Conservation (phyloP, 1,284 basidiomycete genomes). For the Bondarzewia mesenterica region DNA sequence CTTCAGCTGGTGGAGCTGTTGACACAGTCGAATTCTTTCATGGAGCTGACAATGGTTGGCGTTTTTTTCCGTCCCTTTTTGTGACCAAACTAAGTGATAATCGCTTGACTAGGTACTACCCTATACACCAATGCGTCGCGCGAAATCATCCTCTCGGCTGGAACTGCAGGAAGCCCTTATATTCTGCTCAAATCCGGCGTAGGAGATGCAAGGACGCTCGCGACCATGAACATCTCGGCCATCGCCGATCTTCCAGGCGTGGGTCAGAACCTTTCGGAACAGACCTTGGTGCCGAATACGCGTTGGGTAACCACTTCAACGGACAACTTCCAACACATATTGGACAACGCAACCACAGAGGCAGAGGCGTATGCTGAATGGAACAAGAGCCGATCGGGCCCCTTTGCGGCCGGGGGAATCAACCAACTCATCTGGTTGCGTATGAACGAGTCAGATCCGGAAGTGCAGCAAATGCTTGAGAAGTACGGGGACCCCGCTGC, state of each 20-base stretch:
- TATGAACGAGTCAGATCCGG: too few species aligned
- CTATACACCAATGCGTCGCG: slow-evolving; percentile 15
- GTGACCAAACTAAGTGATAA: not conserved
- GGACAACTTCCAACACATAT: slow-evolving; percentile 17
- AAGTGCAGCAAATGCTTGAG: too few species aligned
- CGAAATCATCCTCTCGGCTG: slow-evolving; percentile 22
- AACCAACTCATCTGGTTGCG: too few species aligned
- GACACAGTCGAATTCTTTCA: slow-evolving; percentile 11
- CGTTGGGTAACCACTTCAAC: slow-evolving; percentile 23
- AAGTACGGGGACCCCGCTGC: too few species aligned
- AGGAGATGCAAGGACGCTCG: slow-evolving; percentile 24
- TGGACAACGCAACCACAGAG: slow-evolving; percentile 16
- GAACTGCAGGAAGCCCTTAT: slow-evolving; percentile 8
- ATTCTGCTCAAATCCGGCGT: slow-evolving; percentile 25
- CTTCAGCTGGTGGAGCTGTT: not conserved
- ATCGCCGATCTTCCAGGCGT: slow-evolving; percentile 26
- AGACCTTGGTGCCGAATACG: slow-evolving; percentile 20
- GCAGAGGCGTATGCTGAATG: too few species aligned
- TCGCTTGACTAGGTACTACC: slow-evolving; percentile 1
- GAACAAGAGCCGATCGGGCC: too few species aligned
- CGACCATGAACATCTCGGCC: slow-evolving; percentile 18
- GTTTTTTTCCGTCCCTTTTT: not conserved
- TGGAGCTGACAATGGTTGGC: slow-evolving; percentile 3
- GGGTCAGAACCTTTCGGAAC: slow-evolving; percentile 35
- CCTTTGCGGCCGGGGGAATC: too few species aligned